Evolutionary conservation across 1,284 basidiomycete genomes (phyloP).

Genomic region (Melampsora abietis-canadensis): DNA sequence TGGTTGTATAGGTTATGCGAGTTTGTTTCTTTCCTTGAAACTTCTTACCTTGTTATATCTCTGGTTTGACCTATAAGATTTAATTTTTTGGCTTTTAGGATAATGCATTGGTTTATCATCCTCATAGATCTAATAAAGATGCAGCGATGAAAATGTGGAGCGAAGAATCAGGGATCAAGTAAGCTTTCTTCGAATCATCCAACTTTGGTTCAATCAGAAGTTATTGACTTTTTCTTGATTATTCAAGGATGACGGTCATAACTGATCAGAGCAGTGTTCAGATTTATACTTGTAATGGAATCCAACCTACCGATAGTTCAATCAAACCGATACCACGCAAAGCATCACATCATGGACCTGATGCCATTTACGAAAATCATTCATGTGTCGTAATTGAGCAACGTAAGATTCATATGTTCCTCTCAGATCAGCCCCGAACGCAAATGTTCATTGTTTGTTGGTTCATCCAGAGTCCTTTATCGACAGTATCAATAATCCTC

Average conservation of each 20-base stretch:
- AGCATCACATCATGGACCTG: conserved; percentile 57
- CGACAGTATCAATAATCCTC: conserved; percentile 59
- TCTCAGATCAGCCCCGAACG: not conserved
- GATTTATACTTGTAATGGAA: conserved; percentile 59
- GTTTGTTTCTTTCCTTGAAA: not conserved
- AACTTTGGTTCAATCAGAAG: not conserved
- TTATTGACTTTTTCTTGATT: not conserved
- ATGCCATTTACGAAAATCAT: conserved; percentile 54
- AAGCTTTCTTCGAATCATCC: conserved; percentile 27
- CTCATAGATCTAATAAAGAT: not conserved
- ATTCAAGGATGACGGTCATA: conserved; percentile 58
- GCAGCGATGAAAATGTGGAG: conserved; percentile 52
- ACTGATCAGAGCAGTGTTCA: conserved; percentile 59
- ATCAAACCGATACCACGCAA: conserved; percentile 58
- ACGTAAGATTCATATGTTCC: conserved; percentile 16
- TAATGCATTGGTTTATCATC: conserved; percentile 31
- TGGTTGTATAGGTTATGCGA: conserved; percentile 52
- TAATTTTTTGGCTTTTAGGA: conserved; percentile 11
- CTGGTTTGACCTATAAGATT: not conserved
- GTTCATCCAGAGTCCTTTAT: conserved; percentile 56
- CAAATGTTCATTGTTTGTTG: not conserved
- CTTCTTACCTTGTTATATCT: not conserved
- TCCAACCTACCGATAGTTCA: conserved; percentile 48
- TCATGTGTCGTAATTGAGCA: conserved; percentile 60
- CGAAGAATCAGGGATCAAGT: conserved; percentile 59